Base-by-base conservation (phyloP, 179 eudicot species). In the Silene coronaria region DNA sequence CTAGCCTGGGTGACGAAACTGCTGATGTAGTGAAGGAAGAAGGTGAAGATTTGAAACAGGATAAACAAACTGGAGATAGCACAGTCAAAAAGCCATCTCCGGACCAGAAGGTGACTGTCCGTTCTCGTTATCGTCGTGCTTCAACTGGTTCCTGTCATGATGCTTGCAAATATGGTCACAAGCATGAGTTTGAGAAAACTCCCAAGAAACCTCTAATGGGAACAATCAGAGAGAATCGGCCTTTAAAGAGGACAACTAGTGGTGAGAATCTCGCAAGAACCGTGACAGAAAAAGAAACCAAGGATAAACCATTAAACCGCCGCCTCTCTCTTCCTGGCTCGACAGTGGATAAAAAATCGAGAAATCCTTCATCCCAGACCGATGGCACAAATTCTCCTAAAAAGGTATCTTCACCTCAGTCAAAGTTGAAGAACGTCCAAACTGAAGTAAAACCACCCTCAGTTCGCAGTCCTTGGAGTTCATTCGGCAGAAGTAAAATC, bases 101-200 rank as follows among this genome's bases (percentile, higher is more conserved):
- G n/a, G 82, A 75, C 80, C 72, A 69, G 28, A 84, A 82, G 67
- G 61, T 67, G 60, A 83, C 69, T 21, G 78, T 82, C 14, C 77
- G 78, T 27, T 90, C 98, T 9, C 85, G 86, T 72, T 91, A 93
- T 80, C 96, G 90, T 60, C 82, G 92, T 81, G 86, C 89, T 71
- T 88, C 96, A 19, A 63, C 86, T 72, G 93, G 96, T 77, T 95
- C 99, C 66, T 92, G 99, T 82, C 97, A 91, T 77, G 97, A 93
- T 82, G 75, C 86, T 62, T 95, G 99, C 85, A 93, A 92, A 81
- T 68, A 38, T 68, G 93, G 92, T 28, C 86, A 73, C 73, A 80
- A 78, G 75, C 83, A 80, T 32, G 80, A 81, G 62, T 53, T 77
- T 32, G 93, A 87, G 80, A 83, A 75, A 58, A 86, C 88, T 78